Evolutionary conservation across 805 yeast species (phyloP).

Genomic region (Nakazawaea ishiwadae): DNA sequence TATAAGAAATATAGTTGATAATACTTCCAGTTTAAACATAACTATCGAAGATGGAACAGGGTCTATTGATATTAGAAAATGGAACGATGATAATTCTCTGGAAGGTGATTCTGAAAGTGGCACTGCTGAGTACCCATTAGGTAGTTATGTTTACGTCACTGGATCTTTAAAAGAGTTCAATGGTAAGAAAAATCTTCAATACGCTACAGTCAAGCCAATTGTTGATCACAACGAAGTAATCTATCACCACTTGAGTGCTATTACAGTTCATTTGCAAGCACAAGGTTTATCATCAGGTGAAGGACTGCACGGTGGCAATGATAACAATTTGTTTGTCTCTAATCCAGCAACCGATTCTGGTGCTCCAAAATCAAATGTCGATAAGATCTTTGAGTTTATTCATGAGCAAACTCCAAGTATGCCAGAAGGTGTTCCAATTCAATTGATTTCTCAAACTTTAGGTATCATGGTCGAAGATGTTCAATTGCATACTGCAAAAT

Average conservation of each 20-base stretch:
- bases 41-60: constrained; percentile 82
- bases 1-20: constrained; percentile 58
- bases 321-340: constrained; percentile 35
- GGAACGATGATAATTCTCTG: constrained; percentile 44
- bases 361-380: constrained; percentile 31
- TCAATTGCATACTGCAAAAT: constrained; percentile 41
- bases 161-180: constrained; percentile 57
- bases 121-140: constrained; percentile 38
- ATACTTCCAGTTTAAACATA: constrained; percentile 48
- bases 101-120: constrained; percentile 23
- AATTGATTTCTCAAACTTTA: constrained; percentile 54
- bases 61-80: constrained; percentile 54
- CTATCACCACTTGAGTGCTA: constrained; percentile 63
- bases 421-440: constrained; percentile 75
- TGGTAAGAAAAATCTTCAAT: constrained; percentile 59
- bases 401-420: constrained; percentile 47
- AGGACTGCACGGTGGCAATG: constrained; percentile 16
- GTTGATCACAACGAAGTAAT: constrained; percentile 63
- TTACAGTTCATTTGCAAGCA: constrained; percentile 49
- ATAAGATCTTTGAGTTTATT: constrained; percentile 43
- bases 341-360: constrained; percentile 22
- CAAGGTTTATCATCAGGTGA: constrained; percentile 39
- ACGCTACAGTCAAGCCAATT: constrained; percentile 53
- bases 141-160: constrained; percentile 57
- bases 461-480: constrained; percentile 45